Evolutionary conservation across 176 grass and related monocot genomes (phyloP).

Genomic region (Oryza rufipogon): DNA sequence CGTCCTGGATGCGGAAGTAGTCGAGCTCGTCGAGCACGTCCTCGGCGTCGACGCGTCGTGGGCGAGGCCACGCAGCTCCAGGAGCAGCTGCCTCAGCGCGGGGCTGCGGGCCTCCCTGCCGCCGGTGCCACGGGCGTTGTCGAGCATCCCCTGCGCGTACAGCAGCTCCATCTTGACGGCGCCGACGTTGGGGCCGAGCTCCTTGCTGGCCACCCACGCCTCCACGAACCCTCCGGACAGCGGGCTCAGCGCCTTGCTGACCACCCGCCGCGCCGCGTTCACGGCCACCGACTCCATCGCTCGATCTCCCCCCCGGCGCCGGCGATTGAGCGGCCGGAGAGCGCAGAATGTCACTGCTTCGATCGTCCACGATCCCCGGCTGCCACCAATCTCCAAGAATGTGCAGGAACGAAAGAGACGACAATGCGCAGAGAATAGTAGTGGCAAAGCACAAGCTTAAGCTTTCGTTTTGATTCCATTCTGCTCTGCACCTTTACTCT

Average conservation of each 20-base stretch:
- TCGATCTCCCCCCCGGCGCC: too few relatives aligned
- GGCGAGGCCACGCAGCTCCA: neutral
- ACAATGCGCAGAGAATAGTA: too few relatives aligned
- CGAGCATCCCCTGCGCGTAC: constrained; percentile 6
- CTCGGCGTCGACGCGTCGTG: neutral
- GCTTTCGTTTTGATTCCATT: too few relatives aligned
- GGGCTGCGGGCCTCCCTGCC: neutral
- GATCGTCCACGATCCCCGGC: too few relatives aligned
- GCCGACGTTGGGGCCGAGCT: constrained; percentile 7
- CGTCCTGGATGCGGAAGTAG: constrained; percentile 34
- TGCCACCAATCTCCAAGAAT: too few relatives aligned
- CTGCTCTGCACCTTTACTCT: too few relatives aligned
- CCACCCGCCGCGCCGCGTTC: neutral
- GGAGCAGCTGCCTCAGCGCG: neutral
- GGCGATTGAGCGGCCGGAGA: too few relatives aligned
- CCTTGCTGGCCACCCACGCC: constrained; percentile 5
- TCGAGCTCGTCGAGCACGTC: constrained; percentile 31
- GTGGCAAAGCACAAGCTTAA: too few relatives aligned
- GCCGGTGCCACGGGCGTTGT: neutral
- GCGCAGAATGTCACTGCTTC: too few relatives aligned
- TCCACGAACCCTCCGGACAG: neutral
- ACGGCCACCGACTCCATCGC: too few relatives aligned
- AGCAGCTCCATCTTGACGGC: constrained; percentile 24
- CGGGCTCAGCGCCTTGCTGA: constrained; percentile 1
- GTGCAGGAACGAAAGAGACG: too few relatives aligned